phyloP scores from a whole-genome alignment of 148 eudicot species.

The Spergularia bocconei region DNA sequence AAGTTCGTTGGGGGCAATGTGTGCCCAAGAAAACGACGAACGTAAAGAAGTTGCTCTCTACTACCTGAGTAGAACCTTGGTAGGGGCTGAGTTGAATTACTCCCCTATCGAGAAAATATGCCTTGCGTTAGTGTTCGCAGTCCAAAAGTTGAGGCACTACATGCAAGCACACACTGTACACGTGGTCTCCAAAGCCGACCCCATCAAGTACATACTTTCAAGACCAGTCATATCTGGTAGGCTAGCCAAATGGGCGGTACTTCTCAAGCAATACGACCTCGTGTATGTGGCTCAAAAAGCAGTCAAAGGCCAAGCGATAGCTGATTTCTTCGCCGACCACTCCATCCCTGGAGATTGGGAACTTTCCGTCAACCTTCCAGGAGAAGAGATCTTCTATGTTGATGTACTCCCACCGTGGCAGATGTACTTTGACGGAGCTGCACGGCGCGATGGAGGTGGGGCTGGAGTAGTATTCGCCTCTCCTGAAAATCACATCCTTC shows the following conservation, averaged over 20 bases:
- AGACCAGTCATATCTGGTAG: neutral
- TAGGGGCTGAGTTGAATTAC: neutral
- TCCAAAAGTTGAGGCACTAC: slow-evolving; percentile 7
- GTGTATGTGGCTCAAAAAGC: neutral
- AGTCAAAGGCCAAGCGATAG: neutral
- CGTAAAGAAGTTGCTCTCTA: neutral
- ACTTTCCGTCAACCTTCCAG: neutral
- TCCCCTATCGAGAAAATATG: neutral
- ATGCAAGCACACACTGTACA: neutral
- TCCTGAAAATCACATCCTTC: too few species aligned
- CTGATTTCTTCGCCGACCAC: neutral
- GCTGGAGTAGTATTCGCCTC: neutral
- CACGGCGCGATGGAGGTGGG: slow-evolving; percentile 6
- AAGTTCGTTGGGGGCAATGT: slow-evolving; percentile 1
- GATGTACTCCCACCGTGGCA: neutral
- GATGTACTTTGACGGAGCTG: slow-evolving; percentile 10
- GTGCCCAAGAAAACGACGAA: slow-evolving; percentile 7
- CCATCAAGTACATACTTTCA: neutral
- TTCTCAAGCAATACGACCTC: slow-evolving; percentile 2
- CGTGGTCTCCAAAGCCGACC: neutral
- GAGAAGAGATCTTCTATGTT: neutral
- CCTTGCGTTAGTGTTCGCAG: neutral
- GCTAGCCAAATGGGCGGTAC: neutral
- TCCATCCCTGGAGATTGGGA: neutral
- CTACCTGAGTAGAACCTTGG: neutral